These are phyloP conservation scores for Anthostomella pinea DNA, from an alignment of 2,329 filamentous ascomycete species.

Conservation along the genomic window DNA sequence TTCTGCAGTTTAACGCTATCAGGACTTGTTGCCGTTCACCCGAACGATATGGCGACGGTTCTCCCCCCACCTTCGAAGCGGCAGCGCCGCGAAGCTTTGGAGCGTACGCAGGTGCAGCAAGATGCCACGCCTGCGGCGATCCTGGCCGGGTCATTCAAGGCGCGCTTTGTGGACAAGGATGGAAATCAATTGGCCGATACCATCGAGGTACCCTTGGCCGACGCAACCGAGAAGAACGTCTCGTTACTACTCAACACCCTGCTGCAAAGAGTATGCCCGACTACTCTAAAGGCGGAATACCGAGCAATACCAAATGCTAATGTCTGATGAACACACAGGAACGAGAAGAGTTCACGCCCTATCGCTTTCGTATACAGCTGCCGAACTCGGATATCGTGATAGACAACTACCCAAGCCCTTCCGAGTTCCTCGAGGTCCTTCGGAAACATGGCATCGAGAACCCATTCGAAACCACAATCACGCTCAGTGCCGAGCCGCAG, in stretches of 20 bases:
- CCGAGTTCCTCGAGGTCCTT: conserved; percentile 53
- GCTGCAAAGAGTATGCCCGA: conserved; percentile 62
- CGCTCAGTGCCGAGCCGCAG: conserved; percentile 69
- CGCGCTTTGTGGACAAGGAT: conserved; percentile 84
- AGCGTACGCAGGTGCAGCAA: conserved; percentile 71
- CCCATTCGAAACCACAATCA: conserved; percentile 54
- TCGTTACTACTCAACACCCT: conserved; percentile 84
- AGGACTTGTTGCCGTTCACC: neutral
- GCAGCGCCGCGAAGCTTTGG: conserved; percentile 72
- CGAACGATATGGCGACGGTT: conserved; percentile 68
- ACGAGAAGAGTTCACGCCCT: conserved; percentile 58
- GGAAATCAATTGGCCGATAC: conserved; percentile 68
- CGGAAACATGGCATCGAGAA: conserved; percentile 55
- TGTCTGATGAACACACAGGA: conserved; percentile 32
- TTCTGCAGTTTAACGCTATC: neutral
- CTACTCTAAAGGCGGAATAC: neutral
- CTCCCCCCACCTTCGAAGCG: conserved; percentile 84
- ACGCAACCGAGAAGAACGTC: conserved; percentile 85
- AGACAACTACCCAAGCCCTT: conserved; percentile 50
- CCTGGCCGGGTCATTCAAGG: conserved; percentile 72
- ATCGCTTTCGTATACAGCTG: conserved; percentile 59
- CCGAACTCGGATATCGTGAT: conserved; percentile 51
- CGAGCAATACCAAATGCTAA: conserved; percentile 4
- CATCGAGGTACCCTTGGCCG: conserved; percentile 72
- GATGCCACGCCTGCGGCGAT: conserved; percentile 67